Percentiles rank a stretch among this genome's conserved stretches.
Conservation (phyloP, 139 green algal genomes). For the Ettlia oleoabundans region DNA sequence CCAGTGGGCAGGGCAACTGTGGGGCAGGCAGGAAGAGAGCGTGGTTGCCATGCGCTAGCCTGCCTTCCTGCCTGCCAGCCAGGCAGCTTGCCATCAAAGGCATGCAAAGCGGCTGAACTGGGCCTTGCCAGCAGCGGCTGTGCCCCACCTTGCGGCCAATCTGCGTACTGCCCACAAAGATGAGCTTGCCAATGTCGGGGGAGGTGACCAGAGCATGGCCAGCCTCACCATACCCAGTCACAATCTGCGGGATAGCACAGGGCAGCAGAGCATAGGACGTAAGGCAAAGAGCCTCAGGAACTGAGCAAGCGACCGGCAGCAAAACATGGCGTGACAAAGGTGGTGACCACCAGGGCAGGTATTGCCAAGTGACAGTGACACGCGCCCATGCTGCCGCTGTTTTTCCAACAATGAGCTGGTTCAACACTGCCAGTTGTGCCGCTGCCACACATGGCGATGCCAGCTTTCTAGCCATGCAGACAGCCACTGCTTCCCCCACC, state of each 20-base stretch:
- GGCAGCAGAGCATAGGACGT: not conserved
- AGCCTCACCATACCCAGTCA: conserved; percentile 84
- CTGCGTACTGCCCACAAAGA: conserved; percentile 89
- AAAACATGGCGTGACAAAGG: no score
- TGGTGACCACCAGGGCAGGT: no score
- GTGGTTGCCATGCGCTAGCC: not conserved
- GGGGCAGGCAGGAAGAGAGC: not conserved
- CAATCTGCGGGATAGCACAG: conserved; percentile 6
- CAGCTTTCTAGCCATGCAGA: not conserved
- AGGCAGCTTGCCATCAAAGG: no score
- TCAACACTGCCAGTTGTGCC: no score
- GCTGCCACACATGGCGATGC: no score
- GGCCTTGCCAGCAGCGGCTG: not conserved
- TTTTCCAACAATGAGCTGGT: no score
- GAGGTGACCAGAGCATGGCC: conserved; percentile 88
- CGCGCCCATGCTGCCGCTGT: no score
- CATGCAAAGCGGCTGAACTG: not conserved
- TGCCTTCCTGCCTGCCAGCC: not conserved
- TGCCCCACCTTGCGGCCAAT: conserved; percentile 54
- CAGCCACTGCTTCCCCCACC: conserved; percentile 69
- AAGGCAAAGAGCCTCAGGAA: not conserved
- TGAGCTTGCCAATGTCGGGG: conserved; percentile 86
- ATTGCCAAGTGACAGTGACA: no score
- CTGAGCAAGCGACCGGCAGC: not conserved
- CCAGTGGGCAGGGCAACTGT: not conserved